Evolutionary conservation across 352 stramenopile genomes (phyloP), one percentile per base, ranked within the genome.

Genomic region (Globisporangium irregulare): DNA sequence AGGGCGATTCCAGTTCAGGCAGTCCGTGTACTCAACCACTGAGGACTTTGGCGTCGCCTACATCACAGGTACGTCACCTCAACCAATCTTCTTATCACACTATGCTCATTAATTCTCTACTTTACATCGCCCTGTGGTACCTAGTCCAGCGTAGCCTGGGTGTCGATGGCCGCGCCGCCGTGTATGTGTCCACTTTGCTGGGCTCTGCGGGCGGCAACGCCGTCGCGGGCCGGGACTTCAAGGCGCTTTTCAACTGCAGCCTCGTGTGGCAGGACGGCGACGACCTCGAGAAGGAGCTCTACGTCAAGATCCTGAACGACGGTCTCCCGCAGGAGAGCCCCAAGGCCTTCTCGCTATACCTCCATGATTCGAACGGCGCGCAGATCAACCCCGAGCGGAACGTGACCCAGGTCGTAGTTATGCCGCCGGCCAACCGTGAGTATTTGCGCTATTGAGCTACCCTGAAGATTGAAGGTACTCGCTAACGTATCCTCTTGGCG

Each of bases 251-350:
- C 67, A 93, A 93, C 66, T 63, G 79, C 22, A 93, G 84, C 71
- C 66, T 93, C n/a, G 74, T 90, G 34, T 93, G 84, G 84, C 80
- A 93, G 46, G 82, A 93, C 64, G 80, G 84, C 24, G 82, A 91
- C 48, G 79, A 87, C 62, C 69, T 79, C 8, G 84, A 93, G 66
- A 87, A 86, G 62, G 76, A 84, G 43, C 73, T 93, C 1, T 90
- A 91, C 63, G 46, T 93, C 8, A 75, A 75, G 9, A 63, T 93
- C 3, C 75, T 89, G 27, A 91, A 93, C 46, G 84, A 93, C 27
- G 75, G 73, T 0, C 62, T 62, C 2, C 81, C 84, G 0, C 79
- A 93, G 63, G 81, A 91, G 58, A 60, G 15, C 4, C 14, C 67
- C 32, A 88, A 90, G 64, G 76, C 32, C 6, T 93, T 93, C 41